Evolutionary conservation across 2,329 filamentous ascomycete genomes (phyloP), one percentile per base, ranked within the genome.

Genomic region (Pseudonectria foliicola): DNA sequence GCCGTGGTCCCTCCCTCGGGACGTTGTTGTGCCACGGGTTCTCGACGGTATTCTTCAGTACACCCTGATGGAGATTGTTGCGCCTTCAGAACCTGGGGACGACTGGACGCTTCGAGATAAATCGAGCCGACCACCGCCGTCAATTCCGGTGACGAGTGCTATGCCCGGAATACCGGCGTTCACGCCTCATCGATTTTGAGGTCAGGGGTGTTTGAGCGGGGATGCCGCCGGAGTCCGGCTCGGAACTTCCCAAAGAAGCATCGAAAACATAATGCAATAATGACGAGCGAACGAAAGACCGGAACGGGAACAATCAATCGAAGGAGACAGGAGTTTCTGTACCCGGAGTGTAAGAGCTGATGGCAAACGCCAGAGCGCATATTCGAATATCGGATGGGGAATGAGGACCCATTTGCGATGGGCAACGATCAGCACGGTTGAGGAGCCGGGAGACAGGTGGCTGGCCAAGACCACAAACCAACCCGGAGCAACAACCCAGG

Each of bases 21-120:
- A 72, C 34, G 60, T 71, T 33, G 61, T 61, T 34, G 63, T 70
- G 13, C 69, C 70, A 31, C 57, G 61, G 31, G 57, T 67, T 23
- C 60, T 64, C 39, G 61, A 66, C 25, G 70, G 68, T 10, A 53
- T 63, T 14, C 45, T 73, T 28, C 61, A 66, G 35, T 73, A 74
- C 46, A 63, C 61, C 7, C 39, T 69, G 33, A 67, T 70, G 63
- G 66, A 70, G 40, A 54, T 69, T 28, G 55, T 65, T 26, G 59
- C 60, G 27, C 54, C 58, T 12, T 55, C 51, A 36, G 57, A 61
- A 29, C 46, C 57, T 2, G 58, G 60, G 24, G 57, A 60, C 36
- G 53, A 63, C 41, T 65, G 61, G 60, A 55, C 55, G 12, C 47
- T 68, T 13, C 53, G 53, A 25, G 56, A 61, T 40, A 60, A 60